Evolutionary conservation across 176 grass and related monocot genomes (phyloP).

Genomic region (Zizania latifolia): DNA sequence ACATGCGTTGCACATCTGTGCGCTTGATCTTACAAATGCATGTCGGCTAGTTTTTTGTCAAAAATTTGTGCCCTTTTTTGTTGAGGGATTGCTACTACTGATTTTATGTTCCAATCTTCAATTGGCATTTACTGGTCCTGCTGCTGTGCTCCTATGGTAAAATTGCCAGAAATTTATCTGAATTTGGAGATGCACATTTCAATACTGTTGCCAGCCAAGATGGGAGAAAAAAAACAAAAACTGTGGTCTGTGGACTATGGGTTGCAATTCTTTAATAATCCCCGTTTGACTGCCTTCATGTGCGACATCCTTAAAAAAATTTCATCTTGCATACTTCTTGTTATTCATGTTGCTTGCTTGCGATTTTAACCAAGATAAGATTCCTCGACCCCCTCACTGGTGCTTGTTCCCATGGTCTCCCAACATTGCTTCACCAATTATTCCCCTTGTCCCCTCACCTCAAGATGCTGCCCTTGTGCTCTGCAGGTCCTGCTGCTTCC

Average conservation of each 20-base stretch:
- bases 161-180: not conserved
- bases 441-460: conserved; percentile 63
- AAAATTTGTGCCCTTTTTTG: not conserved
- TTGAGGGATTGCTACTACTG: not conserved
- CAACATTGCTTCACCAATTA: conserved; percentile 65
- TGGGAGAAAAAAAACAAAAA: not conserved
- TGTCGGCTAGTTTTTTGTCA: not conserved
- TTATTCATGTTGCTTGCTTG: conserved; percentile 43
- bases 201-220: not conserved
- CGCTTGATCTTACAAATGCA: not conserved
- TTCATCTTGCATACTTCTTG: conserved; percentile 21
- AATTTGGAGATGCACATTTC: conserved; percentile 22
- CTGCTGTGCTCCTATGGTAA: not conserved
- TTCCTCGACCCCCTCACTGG: conserved; percentile 59
- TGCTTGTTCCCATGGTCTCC: conserved; percentile 78
- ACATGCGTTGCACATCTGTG: not conserved
- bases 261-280: conserved; percentile 44
- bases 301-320: conserved; percentile 24
- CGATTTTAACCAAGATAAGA: conserved; percentile 48
- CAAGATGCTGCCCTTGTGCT: conserved; percentile 77
- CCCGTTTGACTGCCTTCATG: conserved; percentile 47
- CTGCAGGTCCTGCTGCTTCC: conserved; percentile 34
- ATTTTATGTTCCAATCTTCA: not conserved
- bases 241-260: conserved; percentile 19
- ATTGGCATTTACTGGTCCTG: not conserved